Evolutionary conservation across 2,329 filamentous ascomycete genomes (phyloP).

Genomic region (Nannizziopsis barbatae): DNA sequence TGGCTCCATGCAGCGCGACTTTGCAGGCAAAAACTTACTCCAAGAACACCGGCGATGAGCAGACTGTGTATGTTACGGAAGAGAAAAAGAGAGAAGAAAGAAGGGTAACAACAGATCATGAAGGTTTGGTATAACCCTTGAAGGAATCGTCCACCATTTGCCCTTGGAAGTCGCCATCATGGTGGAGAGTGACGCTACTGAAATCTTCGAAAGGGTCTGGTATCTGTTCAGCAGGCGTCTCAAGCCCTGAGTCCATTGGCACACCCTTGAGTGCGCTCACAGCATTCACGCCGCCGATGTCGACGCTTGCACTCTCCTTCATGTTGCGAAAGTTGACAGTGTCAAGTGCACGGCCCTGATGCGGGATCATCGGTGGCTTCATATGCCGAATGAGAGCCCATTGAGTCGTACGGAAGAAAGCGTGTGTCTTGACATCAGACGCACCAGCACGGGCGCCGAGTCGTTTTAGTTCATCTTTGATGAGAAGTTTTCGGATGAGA

Average conservation of each 20-base stretch:
- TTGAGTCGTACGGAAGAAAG: conserved; percentile 90
- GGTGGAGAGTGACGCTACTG: conserved; percentile 93
- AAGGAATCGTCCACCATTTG: conserved; percentile 16
- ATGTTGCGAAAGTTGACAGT: conserved; percentile 97
- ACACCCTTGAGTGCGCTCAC: conserved; percentile 54
- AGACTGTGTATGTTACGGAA: neutral
- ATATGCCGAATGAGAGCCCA: conserved; percentile 96
- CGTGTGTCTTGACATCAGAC: conserved; percentile 90
- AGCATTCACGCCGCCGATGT: conserved; percentile 39
- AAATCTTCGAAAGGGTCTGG: conserved; percentile 96
- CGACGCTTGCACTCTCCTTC: conserved; percentile 92
- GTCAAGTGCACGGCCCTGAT: conserved; percentile 79
- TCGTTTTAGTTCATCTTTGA: conserved; percentile 92
- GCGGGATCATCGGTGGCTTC: conserved; percentile 93
- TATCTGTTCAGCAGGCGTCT: conserved; percentile 64
- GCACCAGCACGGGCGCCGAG: conserved; percentile 89
- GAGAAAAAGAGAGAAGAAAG: neutral
- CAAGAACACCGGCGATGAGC: conserved; percentile 4
- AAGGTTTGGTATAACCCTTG: conserved; percentile 2
- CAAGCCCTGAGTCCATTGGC: conserved; percentile 71
- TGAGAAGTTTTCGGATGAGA: conserved; percentile 86
- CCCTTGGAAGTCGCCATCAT: conserved; percentile 68
- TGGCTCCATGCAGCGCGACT: neutral
- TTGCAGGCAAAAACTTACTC: neutral
- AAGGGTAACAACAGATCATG: neutral